A percentile compares a stretch with the other conserved stretches of the same genome.
These are phyloP conservation scores for Lunularia cruciata DNA, from an alignment of 225 moss, liverwort and hornwort species.

Conservation along the genomic window DNA sequence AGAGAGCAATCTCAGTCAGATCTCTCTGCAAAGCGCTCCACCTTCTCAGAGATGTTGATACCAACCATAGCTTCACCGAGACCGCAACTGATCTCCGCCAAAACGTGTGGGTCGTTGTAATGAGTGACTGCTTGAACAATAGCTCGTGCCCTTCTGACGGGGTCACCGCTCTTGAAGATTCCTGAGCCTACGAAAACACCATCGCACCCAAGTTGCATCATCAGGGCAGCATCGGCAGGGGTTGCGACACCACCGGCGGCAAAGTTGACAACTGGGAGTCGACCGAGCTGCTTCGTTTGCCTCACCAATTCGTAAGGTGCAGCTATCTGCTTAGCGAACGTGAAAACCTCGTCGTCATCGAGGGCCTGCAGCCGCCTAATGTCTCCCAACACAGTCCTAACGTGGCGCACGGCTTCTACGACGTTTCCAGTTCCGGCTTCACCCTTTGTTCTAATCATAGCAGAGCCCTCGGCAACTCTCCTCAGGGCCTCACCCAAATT, in stretches of 20 bases:
- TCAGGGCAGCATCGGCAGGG: constrained; percentile 83
- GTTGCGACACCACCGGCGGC: constrained; percentile 93
- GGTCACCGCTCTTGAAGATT: constrained; percentile 93
- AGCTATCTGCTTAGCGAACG: constrained; percentile 76
- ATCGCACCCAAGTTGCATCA: constrained; percentile 97
- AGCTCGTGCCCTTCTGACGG: constrained; percentile 86
- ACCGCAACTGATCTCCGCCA: constrained; percentile 76
- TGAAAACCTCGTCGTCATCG: constrained; percentile 88
- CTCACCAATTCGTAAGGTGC: constrained; percentile 91
- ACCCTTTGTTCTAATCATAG: constrained; percentile 93
- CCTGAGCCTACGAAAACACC: constrained; percentile 96
- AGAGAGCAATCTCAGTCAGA: constrained; percentile 43
- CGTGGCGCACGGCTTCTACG: constrained; percentile 83
- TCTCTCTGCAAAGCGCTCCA: constrained; percentile 85
- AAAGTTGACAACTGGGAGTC: constrained; percentile 87
- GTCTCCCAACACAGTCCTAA: constrained; percentile 76
- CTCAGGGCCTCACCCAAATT: constrained; percentile 85
- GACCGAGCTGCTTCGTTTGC: constrained; percentile 95
- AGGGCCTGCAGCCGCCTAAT: constrained; percentile 74
- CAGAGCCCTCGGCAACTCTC: constrained; percentile 86
- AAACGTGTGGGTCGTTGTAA: constrained; percentile 77
- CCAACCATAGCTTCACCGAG: constrained; percentile 96
- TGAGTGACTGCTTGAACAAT: constrained; percentile 91
- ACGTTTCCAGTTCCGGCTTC: constrained; percentile 92
- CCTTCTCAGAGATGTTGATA: constrained; percentile 87